Percentiles rank a stretch among this genome's conserved stretches.
phyloP scores from a whole-genome alignment of 2,329 filamentous ascomycete species.

The Fusarium caatingaense region DNA sequence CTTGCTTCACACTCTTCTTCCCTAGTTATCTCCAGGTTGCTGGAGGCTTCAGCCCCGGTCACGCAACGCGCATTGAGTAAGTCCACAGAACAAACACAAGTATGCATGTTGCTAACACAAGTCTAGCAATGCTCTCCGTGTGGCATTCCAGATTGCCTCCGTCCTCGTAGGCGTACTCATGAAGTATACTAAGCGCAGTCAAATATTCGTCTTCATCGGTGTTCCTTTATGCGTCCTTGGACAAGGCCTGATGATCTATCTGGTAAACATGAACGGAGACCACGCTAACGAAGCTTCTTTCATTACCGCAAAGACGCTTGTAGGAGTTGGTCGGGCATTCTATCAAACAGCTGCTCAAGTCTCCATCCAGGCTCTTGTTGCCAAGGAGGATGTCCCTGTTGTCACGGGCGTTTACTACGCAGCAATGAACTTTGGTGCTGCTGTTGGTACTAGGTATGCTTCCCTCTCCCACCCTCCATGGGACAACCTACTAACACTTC shows the following conservation, averaged over 20 bases:
- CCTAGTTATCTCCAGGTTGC: constrained; percentile 56
- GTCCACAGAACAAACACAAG: accelerated
- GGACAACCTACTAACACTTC: neutral
- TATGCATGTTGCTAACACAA: neutral
- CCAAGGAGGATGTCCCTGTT: constrained; percentile 51
- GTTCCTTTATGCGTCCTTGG: constrained; percentile 52
- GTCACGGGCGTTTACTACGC: constrained; percentile 53
- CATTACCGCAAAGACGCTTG: constrained; percentile 50
- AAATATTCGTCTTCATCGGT: constrained; percentile 46
- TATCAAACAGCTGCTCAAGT: constrained; percentile 44
- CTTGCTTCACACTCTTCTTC: constrained; percentile 55
- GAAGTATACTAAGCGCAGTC: constrained; percentile 52
- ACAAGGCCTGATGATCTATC: constrained; percentile 49
- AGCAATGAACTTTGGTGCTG: constrained; percentile 49
- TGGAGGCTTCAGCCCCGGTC: constrained; percentile 50
- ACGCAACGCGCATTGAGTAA: constrained; percentile 53
- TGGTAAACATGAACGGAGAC: constrained; percentile 43
- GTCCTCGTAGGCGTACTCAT: constrained; percentile 51
- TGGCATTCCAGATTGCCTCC: constrained; percentile 53
- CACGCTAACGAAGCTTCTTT: constrained; percentile 51
- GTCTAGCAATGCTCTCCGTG: constrained; percentile 45
- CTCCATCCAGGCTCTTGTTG: constrained; percentile 50
- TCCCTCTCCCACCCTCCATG: accelerated
- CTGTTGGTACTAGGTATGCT: constrained; percentile 47
- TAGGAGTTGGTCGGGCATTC: constrained; percentile 52